A percentile compares a stretch with the other conserved stretches of the same genome.
These are phyloP conservation scores for Osmanthus fragrans DNA, from an alignment of 257 asterid genomes.

Conservation along the genomic window DNA sequence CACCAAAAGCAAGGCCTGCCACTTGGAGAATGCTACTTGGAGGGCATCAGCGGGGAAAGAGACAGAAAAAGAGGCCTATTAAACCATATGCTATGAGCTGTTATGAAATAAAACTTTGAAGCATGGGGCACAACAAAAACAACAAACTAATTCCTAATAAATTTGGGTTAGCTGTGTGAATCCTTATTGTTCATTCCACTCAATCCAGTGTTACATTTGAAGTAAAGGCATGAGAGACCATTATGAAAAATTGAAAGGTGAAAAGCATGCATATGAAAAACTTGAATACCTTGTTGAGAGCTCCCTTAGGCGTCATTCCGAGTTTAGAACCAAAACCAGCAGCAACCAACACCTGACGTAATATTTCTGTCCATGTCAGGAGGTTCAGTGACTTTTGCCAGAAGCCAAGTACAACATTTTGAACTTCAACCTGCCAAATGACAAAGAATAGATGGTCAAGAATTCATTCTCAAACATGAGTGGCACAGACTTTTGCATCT, in stretches of 20 bases:
- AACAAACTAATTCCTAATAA: background rate
- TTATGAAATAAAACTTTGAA: slow-evolving; percentile 17
- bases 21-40: slow-evolving; percentile 1
- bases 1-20: slow-evolving; percentile 8
- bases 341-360: slow-evolving; percentile 72
- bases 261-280: slow-evolving; percentile 26
- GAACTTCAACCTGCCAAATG: slow-evolving; percentile 65
- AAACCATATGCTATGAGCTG: slow-evolving; percentile 12
- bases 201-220: background rate
- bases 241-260: slow-evolving; percentile 5
- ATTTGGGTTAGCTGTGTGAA: background rate
- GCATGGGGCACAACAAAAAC: slow-evolving; percentile 8
- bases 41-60: background rate
- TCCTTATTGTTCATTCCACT: background rate
- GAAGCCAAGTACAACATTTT: slow-evolving; percentile 45
- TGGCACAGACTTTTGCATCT: background rate
- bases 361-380: slow-evolving; percentile 91
- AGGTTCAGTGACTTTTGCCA: slow-evolving; percentile 85
- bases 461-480: background rate
- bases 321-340: slow-evolving; percentile 91
- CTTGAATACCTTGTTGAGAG: slow-evolving; percentile 61
- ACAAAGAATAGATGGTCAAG: slow-evolving; percentile 13
- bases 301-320: slow-evolving; percentile 37
- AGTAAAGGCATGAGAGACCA: slow-evolving; percentile 5
- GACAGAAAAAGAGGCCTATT: slow-evolving; percentile 12